A percentile compares a stretch with the other conserved stretches of the same genome.
These are phyloP conservation scores for Penicillium sp. DNA, from an alignment of 2,329 filamentous ascomycete genomes.

Conservation along the genomic window DNA sequence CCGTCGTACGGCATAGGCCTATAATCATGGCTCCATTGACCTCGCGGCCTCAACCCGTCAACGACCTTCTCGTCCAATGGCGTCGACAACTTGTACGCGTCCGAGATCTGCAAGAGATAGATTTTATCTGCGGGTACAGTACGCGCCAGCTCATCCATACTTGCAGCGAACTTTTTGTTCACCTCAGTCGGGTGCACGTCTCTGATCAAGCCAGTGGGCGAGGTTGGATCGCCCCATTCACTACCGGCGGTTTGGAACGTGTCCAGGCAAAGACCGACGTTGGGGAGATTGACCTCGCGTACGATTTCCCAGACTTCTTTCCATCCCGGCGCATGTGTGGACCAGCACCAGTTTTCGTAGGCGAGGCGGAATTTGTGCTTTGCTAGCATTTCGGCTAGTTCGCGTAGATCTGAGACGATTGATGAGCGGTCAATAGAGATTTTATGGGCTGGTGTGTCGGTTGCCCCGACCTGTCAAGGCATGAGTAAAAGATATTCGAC, in stretches of 20 bases:
- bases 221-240: constrained; percentile 74
- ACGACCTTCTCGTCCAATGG: constrained; percentile 59
- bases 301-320: constrained; percentile 71
- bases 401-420: constrained; percentile 64
- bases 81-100: constrained; percentile 67
- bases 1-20: constrained; percentile 70
- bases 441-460: constrained; percentile 61
- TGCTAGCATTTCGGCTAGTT: constrained; percentile 66
- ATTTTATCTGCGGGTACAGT: constrained; percentile 71
- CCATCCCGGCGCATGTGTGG: constrained; percentile 70
- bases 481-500: background rate
- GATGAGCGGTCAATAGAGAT: constrained; percentile 56
- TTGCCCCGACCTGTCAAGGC: constrained; percentile 59
- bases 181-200: constrained; percentile 52
- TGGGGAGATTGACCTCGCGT: constrained; percentile 62
- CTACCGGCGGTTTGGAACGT: constrained; percentile 75
- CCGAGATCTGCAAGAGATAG: constrained; percentile 73
- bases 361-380: constrained; percentile 64
- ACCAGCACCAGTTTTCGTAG: constrained; percentile 86
- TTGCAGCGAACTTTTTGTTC: constrained; percentile 55
- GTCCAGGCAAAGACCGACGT: constrained; percentile 75
- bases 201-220: constrained; percentile 62
- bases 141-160: constrained; percentile 58
- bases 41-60: constrained; percentile 62
- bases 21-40: constrained; percentile 72